Conservation (phyloP, 108 stramenopile species). For the Parmales sp. region DNA sequence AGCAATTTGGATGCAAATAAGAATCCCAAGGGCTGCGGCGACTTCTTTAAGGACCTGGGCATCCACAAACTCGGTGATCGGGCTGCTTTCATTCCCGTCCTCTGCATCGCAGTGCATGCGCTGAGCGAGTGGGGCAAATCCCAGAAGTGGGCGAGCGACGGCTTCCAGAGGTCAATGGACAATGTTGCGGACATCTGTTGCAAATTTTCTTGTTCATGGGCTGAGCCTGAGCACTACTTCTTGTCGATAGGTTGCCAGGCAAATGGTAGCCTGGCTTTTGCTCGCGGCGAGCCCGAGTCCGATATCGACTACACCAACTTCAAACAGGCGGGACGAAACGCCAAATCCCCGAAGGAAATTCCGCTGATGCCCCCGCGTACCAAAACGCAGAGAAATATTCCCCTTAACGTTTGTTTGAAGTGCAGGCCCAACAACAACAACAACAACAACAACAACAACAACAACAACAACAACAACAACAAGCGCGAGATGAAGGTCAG, state of each 20-base stretch:
- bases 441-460: not conserved
- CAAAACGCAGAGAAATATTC: not conserved
- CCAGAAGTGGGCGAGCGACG: not conserved
- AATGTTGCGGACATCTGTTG: not conserved
- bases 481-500: not conserved
- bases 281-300: not conserved
- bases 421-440: not conserved
- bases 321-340: no score
- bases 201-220: not conserved
- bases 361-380: not conserved
- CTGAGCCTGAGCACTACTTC: not conserved
- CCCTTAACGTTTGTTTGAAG: not conserved
- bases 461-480: not conserved
- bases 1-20: not conserved
- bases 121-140: not conserved
- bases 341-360: not conserved
- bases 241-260: not conserved
- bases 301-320: no score
- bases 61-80: not conserved
- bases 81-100: no score
- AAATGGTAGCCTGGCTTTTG: not conserved
- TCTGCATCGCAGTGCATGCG: no score
- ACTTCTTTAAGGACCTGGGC: not conserved
- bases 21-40: slow-evolving; percentile 22
- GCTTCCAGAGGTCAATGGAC: not conserved